Base-by-base conservation (phyloP, 257 asterid genomes). In the Cruciata laevipes region DNA sequence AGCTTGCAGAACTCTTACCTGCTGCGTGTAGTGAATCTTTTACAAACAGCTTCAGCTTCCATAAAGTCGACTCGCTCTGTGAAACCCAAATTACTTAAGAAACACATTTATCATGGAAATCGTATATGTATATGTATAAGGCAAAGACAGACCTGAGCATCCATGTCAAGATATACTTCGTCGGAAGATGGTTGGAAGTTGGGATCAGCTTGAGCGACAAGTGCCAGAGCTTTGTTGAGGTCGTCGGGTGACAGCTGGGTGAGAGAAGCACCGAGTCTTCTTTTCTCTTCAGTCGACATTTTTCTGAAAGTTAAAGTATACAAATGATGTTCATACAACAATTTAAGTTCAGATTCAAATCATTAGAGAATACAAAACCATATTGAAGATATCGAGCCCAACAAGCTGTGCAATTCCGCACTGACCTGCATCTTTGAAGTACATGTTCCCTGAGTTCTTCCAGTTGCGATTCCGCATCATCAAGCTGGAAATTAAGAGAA, bases 361-460 rank as follows among this genome's bases (percentile, higher is more conserved):
- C 17, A 32, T 33, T 8, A 33, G 4, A n/a, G 18, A 32, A 32
- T 13, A 32, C n/a, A 32, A 17, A 6, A 14, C 44, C 14, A 17
- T 32, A 61, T 61, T 17, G 20, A 30, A 1, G 20, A 5, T 33
- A 18, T n/a, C 7, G 7, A 32, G 47, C 17, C 8, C 65, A 59
- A 60, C 42, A 60, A 60, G 42, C 25, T 60, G 16, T 21, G 18
- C 7, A 17, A 42, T 25, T 27, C 33, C 62, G 61, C 31, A 76
- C 90, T 72, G 65, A 92, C 98, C 98, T 92, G 97, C 95, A 86
- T 55, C 78, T 89, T 75, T 79, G 88, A 78, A 89, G 88, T 49
- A 84, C 95, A 35, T 52, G 58, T 40, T 83, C 95, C 80, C 81
- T 83, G 72, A 92, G 90, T 60, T 86, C 86, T 72, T 80, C 91